Evolutionary conservation across 306 rosid genomes (phyloP), one percentile per base, ranked within the genome.

Genomic region (Arachis hypogaea): DNA sequence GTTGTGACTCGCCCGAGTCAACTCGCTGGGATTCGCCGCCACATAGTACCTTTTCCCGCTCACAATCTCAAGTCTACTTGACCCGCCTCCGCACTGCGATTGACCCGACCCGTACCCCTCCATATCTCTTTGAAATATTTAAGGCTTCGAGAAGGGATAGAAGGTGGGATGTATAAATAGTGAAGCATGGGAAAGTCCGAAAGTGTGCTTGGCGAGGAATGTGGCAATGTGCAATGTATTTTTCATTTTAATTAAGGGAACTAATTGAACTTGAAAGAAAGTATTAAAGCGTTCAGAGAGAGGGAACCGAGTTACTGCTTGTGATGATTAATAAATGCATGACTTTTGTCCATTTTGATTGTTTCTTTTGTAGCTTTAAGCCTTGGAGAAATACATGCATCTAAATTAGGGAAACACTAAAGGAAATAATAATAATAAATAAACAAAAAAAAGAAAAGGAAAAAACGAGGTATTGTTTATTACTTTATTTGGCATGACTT

Each of bases 21-120:
- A 65, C 12, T 43, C 75, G 2, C 69, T 55, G 7, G 68, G 71
- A 64, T 7, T n/a, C 60, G 84, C 43, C 36, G 69, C 52, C 79
- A 6, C 11, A 55, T 85, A 84, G 51, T 77, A 51, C 18, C 81
- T 49, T 86, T 85, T 88, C 16, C 97, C 92, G 83, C 97, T 88
- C 76, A 91, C 92, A 12, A 85, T 66, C 84, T 86, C 84, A 7
- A 75, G n/a, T 79, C 87, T 73, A 70, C 85, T 76, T 7, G 46
- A 6, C 7, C 66, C 83, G 9, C 68, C 78, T 2, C 84, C 50
- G 66, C 43, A 72, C 44, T 73, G n/a, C 3, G 66, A 29, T 0
- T 57, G 36, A 38, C 74, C 84, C 45, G 85, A 82, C 16, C 83
- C 87, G 74, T 69, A 77, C 7, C 82, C 86, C 42, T 83, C 86